Base-by-base conservation (phyloP, 1,284 basidiomycete species). In the Ustilago vetiveriae region DNA sequence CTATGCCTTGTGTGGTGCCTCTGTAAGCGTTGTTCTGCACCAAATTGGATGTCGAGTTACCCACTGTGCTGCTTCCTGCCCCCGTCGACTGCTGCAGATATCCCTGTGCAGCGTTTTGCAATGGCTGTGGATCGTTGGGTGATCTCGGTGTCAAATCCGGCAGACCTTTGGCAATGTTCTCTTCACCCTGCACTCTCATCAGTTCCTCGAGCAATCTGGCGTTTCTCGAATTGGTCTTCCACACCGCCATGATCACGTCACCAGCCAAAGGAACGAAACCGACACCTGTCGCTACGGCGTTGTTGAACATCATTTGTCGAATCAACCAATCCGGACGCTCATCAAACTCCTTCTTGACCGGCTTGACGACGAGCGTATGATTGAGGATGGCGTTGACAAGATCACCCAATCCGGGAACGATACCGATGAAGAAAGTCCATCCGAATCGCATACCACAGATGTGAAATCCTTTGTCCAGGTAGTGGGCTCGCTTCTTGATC, bases 171-270 rank as follows among this genome's bases (percentile, higher is more conserved):
- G 74, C 62, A 8, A 77, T 75, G 54, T 76, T 69, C 52, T 77
- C 71, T 36, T 76, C 70, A 8, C 75, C 75, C 37, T 57, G 54
- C 32, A 72, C 46, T n/a, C 73, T 50, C 6, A 77, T 19, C 49
- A 73, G 43, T 27, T 79, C 71, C 42, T 80, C 79, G 8, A 80
- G 52, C 43, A 82, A 51, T 35, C 72, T 79, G 3, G 91, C 92
- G 78, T 96, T 96, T 66, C 94, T 86, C 38, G 88, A 91, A 83
- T 96, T 97, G n/a, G 92, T 88, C 81, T 92, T 94, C 86, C 86
- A 95, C 83, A 84, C 44, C 85, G 92, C 78, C 29, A 92, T 82
- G 4, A 89, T 80, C 44, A 96, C 80, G 81, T 94, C 92, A 3
- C 93, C 94, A 0, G 88, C 86, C 35, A 92, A 38, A 0, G 93